phyloP scores from a whole-genome alignment of 768 basidiomycete genomes.

The Rickenella mellea region DNA sequence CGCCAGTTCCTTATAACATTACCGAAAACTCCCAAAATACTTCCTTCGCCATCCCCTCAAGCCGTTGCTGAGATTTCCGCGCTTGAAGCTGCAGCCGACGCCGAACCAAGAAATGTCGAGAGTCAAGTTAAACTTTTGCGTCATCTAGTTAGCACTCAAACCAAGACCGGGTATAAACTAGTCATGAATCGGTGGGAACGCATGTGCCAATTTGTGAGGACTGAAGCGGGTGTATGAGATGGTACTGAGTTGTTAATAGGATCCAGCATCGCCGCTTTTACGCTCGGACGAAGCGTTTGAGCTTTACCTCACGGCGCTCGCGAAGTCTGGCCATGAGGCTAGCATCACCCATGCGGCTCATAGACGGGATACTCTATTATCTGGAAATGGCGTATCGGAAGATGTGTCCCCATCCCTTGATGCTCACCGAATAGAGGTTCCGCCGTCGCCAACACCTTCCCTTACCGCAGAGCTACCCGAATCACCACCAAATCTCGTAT shows the following conservation, averaged over 20 bases:
- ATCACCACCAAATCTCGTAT: constrained; percentile 16
- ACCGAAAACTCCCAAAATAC: too few species aligned
- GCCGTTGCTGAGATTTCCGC: too few species aligned
- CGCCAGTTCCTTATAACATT: too few species aligned
- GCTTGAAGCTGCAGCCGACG: constrained; percentile 71
- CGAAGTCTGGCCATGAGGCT: constrained; percentile 45
- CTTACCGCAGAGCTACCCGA: background rate
- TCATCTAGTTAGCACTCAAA: constrained; percentile 54
- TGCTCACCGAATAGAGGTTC: background rate
- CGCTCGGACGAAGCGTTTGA: constrained; percentile 66
- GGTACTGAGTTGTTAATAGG: constrained; percentile 27
- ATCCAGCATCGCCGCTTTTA: constrained; percentile 59
- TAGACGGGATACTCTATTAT: constrained; percentile 55
- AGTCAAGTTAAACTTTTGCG: constrained; percentile 66
- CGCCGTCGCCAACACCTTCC: constrained; percentile 1
- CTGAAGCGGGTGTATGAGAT: background rate
- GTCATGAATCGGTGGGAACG: constrained; percentile 76
- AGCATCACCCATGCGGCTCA: constrained; percentile 59
- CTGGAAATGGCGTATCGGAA: constrained; percentile 19
- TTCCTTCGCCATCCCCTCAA: too few species aligned
- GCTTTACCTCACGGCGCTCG: constrained; percentile 61
- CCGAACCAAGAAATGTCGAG: constrained; percentile 54
- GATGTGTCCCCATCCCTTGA: constrained; percentile 2
- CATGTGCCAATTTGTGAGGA: constrained; percentile 73
- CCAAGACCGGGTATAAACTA: constrained; percentile 61